Percentiles rank a stretch among this genome's conserved stretches.
These are phyloP conservation scores for Phytophthora citrophthora DNA, from an alignment of 352 stramenopile genomes.

Conservation along the genomic window DNA sequence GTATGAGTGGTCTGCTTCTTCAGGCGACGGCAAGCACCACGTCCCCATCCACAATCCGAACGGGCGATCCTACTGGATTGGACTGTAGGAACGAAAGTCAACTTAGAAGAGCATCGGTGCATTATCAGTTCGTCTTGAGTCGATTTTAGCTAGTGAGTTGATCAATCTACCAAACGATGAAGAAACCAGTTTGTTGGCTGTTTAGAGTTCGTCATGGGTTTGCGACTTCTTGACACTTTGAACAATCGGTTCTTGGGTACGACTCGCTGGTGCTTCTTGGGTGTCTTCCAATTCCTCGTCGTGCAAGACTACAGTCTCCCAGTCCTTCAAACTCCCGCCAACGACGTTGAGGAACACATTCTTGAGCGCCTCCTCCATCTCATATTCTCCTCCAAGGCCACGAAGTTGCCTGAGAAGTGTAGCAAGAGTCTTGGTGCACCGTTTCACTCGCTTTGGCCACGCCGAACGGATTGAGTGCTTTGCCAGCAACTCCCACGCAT, in stretches of 20 bases:
- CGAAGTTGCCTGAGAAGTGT: conserved; percentile 25
- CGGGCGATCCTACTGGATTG: conserved; percentile 95
- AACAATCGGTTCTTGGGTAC: neutral
- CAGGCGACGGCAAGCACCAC: conserved; percentile 42
- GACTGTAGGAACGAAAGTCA: conserved; percentile 67
- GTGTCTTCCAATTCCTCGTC: conserved; percentile 5
- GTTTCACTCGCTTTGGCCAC: conserved; percentile 58
- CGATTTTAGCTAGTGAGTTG: conserved; percentile 4
- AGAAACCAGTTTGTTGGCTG: neutral
- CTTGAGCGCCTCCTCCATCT: conserved; percentile 45
- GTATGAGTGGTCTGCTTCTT: conserved; percentile 97
- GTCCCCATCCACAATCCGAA: conserved; percentile 97
- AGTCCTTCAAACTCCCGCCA: conserved; percentile 41
- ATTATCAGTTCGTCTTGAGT: conserved; percentile 7
- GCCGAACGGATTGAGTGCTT: conserved; percentile 36
- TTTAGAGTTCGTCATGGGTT: conserved; percentile 34
- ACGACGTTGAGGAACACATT: conserved; percentile 48
- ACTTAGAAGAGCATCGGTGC: neutral
- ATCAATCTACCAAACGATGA: conserved; percentile 11
- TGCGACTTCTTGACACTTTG: conserved; percentile 15
- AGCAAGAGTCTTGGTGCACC: conserved; percentile 36
- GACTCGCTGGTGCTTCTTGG: neutral
- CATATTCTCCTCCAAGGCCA: conserved; percentile 24
- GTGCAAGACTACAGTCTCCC: conserved; percentile 31
- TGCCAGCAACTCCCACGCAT: conserved; percentile 56